Evolutionary conservation across 495 filamentous ascomycete genomes (phyloP), one percentile per base, ranked within the genome.

Genomic region (Penicillium turbatum): DNA sequence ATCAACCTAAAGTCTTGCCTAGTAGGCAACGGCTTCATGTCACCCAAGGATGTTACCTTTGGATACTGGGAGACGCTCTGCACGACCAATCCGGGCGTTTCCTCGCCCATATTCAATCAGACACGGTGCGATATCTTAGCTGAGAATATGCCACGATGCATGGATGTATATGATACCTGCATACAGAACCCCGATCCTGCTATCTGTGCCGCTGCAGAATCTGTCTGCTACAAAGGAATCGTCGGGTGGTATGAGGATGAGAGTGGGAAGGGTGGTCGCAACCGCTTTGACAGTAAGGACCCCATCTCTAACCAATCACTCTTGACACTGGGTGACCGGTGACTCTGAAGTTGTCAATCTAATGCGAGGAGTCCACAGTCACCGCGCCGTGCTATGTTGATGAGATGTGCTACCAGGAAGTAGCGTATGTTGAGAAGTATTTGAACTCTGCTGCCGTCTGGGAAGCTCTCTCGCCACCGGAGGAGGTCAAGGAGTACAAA

Each of bases 31-130:
- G 71, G 65, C 2, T 67, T 38, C 44, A 66, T 75, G 46, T 75
- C 71, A 2, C 68, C 63, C 2, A 61, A 59, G 19, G 65, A 74
- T 41, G 52, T 59, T 0, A 40, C 35, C 9, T 76, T 64, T 43
- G 72, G 73, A 15, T 73, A 75, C 53, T 76, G 69, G 67, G 72
- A 75, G 57, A 75, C 73, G 0, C 68, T 75, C 11, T 75, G 73
- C 55, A 74, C 69, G 0, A 74, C 71, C 3, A 75, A 76, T 39
- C 72, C 72, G 2, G 69, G 67, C 17, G 59, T 75, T 43, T 17
- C 56, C 4, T 48, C 54, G n/a, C 72, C 72, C 16, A 59, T 76
- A 1, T 75, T 75, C 62, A 76, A 75, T 46, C 34, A 63, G 19
- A 75, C 73, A 0, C 59, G 73, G 38, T 76, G 73, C 47, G 67